Conservation (phyloP, 2,329 filamentous ascomycete genomes). For the Didymella arachidicola region DNA sequence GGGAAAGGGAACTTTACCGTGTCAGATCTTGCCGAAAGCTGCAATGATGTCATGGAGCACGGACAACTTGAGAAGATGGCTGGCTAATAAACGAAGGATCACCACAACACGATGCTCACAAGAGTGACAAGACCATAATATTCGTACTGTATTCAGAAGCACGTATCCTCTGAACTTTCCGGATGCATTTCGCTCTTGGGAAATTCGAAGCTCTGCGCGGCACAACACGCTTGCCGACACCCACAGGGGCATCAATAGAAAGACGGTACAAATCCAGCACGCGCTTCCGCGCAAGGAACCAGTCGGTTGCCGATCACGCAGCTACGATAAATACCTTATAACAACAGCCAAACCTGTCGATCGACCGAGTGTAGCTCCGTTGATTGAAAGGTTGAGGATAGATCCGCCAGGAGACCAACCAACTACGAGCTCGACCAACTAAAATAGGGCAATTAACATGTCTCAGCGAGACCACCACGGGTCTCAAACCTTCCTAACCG, state of each 20-base stretch:
- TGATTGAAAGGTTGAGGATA: too few species aligned
- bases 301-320: too few species aligned
- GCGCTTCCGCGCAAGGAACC: not conserved
- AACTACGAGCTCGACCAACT: not conserved
- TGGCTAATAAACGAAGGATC: not conserved
- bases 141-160: not conserved
- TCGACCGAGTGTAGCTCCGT: not conserved
- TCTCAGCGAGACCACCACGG: not conserved
- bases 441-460: not conserved
- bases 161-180: not conserved
- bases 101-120: not conserved
- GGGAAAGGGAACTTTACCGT: not conserved
- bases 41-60: conserved; percentile 9
- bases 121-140: not conserved
- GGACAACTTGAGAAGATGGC: not conserved
- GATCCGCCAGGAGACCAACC: too few species aligned
- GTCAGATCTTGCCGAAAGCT: not conserved
- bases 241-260: not conserved
- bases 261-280: not conserved
- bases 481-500: not conserved
- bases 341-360: too few species aligned
- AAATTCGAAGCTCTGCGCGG: not conserved
- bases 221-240: not conserved
- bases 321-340: too few species aligned
- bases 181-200: not conserved